These are phyloP conservation scores for Cytospora chrysosperma DNA, from an alignment of 2,329 filamentous ascomycete species.

Conservation along the genomic window DNA sequence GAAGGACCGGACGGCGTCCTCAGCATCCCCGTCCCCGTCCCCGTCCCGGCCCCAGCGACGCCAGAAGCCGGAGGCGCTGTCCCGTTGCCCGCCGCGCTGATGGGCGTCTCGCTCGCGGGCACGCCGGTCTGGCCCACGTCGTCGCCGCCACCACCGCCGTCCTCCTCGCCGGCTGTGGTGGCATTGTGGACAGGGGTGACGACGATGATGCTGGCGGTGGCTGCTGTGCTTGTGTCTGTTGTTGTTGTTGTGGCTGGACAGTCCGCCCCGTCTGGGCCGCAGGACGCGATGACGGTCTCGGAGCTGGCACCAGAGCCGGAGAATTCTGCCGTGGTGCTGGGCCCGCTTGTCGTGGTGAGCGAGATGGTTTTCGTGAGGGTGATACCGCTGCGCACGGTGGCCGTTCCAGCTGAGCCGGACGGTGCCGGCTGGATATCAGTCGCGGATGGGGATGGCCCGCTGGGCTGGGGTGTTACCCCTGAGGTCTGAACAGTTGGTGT, in stretches of 20 bases:
- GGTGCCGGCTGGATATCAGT: background rate
- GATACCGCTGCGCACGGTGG: background rate
- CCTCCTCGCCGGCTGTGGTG: background rate
- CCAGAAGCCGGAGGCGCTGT: background rate
- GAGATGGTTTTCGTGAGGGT: constrained; percentile 3
- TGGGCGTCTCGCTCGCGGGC: background rate
- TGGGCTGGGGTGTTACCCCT: background rate
- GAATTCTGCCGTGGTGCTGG: background rate
- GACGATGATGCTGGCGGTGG: background rate
- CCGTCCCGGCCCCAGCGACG: background rate
- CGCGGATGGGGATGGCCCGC: background rate
- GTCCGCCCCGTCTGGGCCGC: background rate
- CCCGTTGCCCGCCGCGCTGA: background rate
- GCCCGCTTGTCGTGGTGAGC: background rate
- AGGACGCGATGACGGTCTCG: background rate
- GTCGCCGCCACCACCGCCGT: background rate
- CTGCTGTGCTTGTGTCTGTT: background rate
- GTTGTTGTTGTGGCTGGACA: background rate
- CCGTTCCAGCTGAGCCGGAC: too few relatives aligned
- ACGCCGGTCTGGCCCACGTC: background rate
- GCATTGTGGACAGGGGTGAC: background rate
- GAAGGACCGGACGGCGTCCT: background rate
- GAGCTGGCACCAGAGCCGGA: background rate
- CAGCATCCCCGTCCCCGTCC: background rate
- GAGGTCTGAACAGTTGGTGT: background rate